Percentiles rank a stretch among this genome's conserved stretches.
Conservation (phyloP, 371 early-diverging fungal genomes). For the Cokeromyces recurvatus region DNA sequence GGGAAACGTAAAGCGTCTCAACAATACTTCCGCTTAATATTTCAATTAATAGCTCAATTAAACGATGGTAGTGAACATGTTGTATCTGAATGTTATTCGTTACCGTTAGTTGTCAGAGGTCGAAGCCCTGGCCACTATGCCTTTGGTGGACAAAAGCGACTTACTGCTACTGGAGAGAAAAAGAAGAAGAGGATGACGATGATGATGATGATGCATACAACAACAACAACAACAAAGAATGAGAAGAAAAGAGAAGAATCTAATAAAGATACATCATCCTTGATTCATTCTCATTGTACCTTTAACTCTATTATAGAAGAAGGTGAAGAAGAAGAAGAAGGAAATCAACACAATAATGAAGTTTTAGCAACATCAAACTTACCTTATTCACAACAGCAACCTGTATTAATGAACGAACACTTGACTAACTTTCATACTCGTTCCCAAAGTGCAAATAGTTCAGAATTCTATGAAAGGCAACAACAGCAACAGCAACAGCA, state of each 20-base stretch:
- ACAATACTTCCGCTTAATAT: conserved; percentile 69
- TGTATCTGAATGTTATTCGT: conserved; percentile 62
- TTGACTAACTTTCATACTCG: conserved; percentile 9
- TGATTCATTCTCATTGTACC: not conserved
- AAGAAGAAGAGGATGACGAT: too few relatives aligned
- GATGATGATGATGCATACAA: not conserved
- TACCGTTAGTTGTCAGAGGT: conserved; percentile 84
- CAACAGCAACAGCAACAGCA: not conserved
- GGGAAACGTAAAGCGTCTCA: conserved; percentile 76
- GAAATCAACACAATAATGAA: too few relatives aligned
- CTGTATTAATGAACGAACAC: not conserved
- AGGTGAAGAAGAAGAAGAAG: not conserved
- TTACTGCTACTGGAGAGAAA: not conserved
- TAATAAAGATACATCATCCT: not conserved
- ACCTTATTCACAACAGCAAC: not conserved
- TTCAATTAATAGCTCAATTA: conserved; percentile 57
- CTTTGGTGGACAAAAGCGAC: conserved; percentile 28
- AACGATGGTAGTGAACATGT: conserved; percentile 33
- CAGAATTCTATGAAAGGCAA: not conserved
- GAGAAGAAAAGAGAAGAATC: conserved; percentile 1
- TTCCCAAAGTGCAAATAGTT: conserved; percentile 11
- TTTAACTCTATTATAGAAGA: not conserved
- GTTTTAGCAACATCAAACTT: too few relatives aligned
- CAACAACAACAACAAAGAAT: not conserved
- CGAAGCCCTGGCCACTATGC: conserved; percentile 84